Evolutionary conservation across 306 rosid genomes (phyloP), one percentile per base, ranked within the genome.

Genomic region (Vachellia collinsii): DNA sequence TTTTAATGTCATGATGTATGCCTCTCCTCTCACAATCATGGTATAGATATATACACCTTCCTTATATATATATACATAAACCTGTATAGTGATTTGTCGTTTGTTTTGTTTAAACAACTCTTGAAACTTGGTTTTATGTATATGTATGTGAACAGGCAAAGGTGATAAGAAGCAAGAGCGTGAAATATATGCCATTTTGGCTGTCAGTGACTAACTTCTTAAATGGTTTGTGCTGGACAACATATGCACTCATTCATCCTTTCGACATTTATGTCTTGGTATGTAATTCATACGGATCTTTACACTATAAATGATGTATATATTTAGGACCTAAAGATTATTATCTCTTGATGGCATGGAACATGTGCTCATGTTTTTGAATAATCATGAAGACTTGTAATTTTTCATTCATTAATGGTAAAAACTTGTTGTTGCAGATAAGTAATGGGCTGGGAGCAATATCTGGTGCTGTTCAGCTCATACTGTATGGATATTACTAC

Each of bases 171-270:
- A 91, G 91, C 0, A 92, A 89, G 87, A 94, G 97, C 8, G 97
- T 91, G 47, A 79, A 88, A 19, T 94, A 82, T 81, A 94, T 92
- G 97, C 97, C 97, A 11, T 89, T 92, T 58, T 80, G 76, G 80
- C 97, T 94, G 10, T 92, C 97, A 5, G 0, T 91, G 23, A 16
- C 98, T 22, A 90, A 89, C 83, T 90, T 91, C 64, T 85, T 86
- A 9, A 92, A 92, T 82, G 98, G 97, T 38, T 5, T 38, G 44
- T 17, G 74, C n/a, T 94, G 98, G 97, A 91, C 97, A 12, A 58
- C 89, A 9, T 94, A 91, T 87, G 92, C 97, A 63, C 89, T 94
- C 53, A 84, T 94, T 84, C 80, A 85, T 46, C 89, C 87, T 3
- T 71, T 91, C 0, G 98, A 94, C 67, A 41, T 85, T 78, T 92